phyloP scores from a whole-genome alignment of 352 stramenopile genomes.

The Phytopythium litorale region DNA sequence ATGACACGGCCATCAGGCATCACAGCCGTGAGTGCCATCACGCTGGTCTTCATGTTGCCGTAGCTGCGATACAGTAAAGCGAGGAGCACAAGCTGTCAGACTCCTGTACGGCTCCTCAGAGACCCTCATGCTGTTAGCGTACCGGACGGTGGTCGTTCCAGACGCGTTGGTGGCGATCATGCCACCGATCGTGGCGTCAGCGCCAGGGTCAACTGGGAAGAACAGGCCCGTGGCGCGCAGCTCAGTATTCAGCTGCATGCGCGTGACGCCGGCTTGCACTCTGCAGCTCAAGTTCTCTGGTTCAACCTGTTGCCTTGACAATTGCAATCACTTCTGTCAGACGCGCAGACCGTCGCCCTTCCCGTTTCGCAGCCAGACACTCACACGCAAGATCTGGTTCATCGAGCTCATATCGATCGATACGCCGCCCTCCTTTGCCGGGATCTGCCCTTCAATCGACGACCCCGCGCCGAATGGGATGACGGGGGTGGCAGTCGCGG shows the following conservation, averaged over 20 bases:
- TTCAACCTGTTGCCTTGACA: conserved; percentile 18
- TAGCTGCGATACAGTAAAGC: conserved; percentile 35
- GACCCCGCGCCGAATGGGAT: conserved; percentile 92
- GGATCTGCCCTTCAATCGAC: conserved; percentile 95
- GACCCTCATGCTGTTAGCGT: conserved; percentile 97
- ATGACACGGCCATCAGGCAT: conserved; percentile 85
- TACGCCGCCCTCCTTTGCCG: conserved; percentile 82
- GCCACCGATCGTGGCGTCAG: conserved; percentile 93
- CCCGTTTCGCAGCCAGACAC: background rate
- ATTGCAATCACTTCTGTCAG: background rate
- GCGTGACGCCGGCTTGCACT: conserved; percentile 92
- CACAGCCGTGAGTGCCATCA: conserved; percentile 92
- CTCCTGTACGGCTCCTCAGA: conserved; percentile 53
- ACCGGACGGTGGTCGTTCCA: conserved; percentile 80
- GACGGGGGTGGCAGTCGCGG: conserved; percentile 74
- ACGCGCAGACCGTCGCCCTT: too few species aligned
- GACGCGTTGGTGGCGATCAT: conserved; percentile 90
- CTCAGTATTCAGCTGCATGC: conserved; percentile 87
- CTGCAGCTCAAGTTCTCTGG: conserved; percentile 81
- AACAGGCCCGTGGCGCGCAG: conserved; percentile 84
- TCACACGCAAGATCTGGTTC: conserved; percentile 61
- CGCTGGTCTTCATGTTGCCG: conserved; percentile 96
- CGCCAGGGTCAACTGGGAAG: conserved; percentile 95
- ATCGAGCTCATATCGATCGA: conserved; percentile 88
- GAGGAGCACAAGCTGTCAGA: background rate